Percentiles rank a stretch among this genome's conserved stretches.
phyloP scores from a whole-genome alignment of 202 grass and related monocot species.

The Saccharum hybrid region DNA sequence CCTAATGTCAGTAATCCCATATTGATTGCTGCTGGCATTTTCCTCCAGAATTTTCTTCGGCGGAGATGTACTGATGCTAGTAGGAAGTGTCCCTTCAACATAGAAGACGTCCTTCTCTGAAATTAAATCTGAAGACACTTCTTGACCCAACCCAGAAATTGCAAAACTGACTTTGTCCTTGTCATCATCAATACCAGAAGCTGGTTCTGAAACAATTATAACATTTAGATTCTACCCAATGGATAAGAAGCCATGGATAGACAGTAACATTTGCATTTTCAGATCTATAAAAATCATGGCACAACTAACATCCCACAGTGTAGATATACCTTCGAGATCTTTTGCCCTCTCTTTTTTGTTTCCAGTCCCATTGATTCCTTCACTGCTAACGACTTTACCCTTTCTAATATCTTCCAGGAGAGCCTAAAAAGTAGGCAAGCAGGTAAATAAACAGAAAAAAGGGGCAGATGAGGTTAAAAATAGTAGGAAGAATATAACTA shows the following conservation, averaged over 20 bases:
- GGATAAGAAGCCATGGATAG: constrained; percentile 20
- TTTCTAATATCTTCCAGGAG: constrained; percentile 86
- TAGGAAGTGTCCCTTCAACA: constrained; percentile 30
- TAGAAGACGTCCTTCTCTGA: constrained; percentile 63
- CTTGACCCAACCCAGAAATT: constrained; percentile 39
- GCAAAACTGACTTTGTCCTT: constrained; percentile 35
- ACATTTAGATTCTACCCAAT: constrained; percentile 35
- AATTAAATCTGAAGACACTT: constrained; percentile 44
- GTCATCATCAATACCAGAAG: constrained; percentile 32
- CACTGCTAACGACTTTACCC: constrained; percentile 73
- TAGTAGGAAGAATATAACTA: constrained; percentile 24
- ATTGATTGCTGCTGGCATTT: constrained; percentile 27
- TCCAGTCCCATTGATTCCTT: constrained; percentile 38
- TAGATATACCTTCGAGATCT: constrained; percentile 55
- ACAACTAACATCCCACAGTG: constrained; percentile 1
- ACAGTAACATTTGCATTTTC: constrained; percentile 20
- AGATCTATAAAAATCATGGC: neutral
- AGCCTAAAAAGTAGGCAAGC: constrained; percentile 45
- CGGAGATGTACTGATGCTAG: constrained; percentile 17
- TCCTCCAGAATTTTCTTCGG: constrained; percentile 19
- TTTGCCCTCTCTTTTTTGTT: constrained; percentile 46
- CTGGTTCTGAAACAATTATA: constrained; percentile 47
- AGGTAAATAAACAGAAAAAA: constrained; percentile 38
- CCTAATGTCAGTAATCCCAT: constrained; percentile 25
- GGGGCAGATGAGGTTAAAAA: neutral